These are phyloP conservation scores for Diaporthe nobilis DNA, from an alignment of 2,329 filamentous ascomycete species.

Conservation along the genomic window DNA sequence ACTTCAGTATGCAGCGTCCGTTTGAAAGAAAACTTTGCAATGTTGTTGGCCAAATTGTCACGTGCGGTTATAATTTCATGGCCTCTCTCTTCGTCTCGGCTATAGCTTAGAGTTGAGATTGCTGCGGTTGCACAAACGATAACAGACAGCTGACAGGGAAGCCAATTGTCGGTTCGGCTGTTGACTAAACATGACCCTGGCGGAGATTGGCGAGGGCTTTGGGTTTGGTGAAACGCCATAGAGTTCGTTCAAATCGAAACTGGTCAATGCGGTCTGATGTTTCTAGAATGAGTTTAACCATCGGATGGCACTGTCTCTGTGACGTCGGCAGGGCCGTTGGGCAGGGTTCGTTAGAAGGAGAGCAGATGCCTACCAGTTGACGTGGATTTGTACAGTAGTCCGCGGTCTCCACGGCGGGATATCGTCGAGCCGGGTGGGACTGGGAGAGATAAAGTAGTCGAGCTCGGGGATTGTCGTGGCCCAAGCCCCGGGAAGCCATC, in stretches of 20 bases:
- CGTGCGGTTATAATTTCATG: neutral
- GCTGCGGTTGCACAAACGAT: neutral
- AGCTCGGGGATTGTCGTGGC: constrained; percentile 12
- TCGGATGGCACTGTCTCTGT: constrained; percentile 1
- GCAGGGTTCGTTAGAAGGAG: neutral
- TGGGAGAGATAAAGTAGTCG: neutral
- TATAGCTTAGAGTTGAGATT: neutral
- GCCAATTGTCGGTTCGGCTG: neutral
- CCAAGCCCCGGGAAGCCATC: constrained; percentile 17
- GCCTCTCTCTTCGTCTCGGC: neutral
- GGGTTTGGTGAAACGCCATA: constrained; percentile 26
- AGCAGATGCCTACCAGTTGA: neutral
- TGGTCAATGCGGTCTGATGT: constrained; percentile 17
- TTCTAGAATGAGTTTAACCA: constrained; percentile 34
- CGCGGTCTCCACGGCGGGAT: neutral
- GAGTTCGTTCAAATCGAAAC: constrained; percentile 33
- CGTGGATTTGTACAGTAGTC: neutral
- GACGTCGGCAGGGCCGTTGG: constrained; percentile 1
- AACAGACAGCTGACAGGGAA: neutral
- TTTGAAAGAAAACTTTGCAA: neutral
- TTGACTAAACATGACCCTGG: neutral
- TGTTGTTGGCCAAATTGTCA: neutral
- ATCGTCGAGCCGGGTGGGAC: constrained; percentile 17
- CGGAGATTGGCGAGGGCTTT: constrained; percentile 22
- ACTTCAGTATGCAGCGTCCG: neutral